Evolutionary conservation across 208 protist species (phyloP).

Genomic region (Leishmania aethiopica): DNA sequence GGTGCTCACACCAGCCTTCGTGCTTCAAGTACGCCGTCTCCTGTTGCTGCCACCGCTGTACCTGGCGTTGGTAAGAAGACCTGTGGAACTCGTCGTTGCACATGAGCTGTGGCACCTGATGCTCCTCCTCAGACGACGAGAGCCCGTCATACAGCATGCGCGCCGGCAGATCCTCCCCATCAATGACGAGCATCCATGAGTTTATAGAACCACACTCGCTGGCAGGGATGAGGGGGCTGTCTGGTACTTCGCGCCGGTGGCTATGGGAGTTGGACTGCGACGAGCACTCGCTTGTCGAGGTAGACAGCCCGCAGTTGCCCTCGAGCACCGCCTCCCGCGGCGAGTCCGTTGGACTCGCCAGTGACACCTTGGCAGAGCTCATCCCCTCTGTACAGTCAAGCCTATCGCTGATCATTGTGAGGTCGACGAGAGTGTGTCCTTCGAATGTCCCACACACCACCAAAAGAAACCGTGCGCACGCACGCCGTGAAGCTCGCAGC

Average conservation of each 20-base stretch:
- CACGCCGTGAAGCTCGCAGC: background rate
- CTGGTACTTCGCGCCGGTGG: constrained; percentile 4
- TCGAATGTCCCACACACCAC: background rate
- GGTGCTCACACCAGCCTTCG: constrained; percentile 34
- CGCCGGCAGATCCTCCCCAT: constrained; percentile 21
- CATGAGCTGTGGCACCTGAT: background rate
- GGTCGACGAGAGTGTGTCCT: background rate
- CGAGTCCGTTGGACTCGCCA: constrained; percentile 15
- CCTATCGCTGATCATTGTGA: constrained; percentile 8
- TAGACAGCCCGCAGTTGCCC: constrained; percentile 15
- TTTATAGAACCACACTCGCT: background rate
- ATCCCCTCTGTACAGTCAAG: constrained; percentile 9
- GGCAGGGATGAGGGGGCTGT: background rate
- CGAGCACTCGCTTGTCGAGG: constrained; percentile 26
- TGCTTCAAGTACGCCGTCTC: constrained; percentile 43
- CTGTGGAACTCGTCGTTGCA: constrained; percentile 17
- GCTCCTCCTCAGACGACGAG: constrained; percentile 2
- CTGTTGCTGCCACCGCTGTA: constrained; percentile 33
- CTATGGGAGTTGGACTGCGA: constrained; percentile 19
- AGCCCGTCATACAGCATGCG: background rate
- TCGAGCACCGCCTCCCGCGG: constrained; percentile 8
- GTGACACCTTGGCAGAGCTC: background rate
- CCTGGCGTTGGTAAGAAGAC: constrained; percentile 27
- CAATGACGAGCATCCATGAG: constrained; percentile 33
- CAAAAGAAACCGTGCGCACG: background rate